A percentile compares a stretch with the other conserved stretches of the same genome.
Evolutionary conservation across 768 basidiomycete species (phyloP).

Genomic region (Macrolepiota fuliginosa): DNA sequence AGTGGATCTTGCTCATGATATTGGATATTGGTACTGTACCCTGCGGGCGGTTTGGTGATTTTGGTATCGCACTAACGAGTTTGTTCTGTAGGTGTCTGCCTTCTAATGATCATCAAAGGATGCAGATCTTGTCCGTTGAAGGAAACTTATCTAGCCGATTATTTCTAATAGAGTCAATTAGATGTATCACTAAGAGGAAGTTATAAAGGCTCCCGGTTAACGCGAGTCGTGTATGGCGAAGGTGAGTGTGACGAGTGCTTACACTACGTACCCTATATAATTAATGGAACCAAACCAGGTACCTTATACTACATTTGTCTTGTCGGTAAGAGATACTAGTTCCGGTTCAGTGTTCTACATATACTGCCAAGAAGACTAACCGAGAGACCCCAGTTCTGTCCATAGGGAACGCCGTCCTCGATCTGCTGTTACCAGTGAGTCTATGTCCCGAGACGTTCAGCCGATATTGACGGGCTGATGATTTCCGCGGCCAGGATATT

Average conservation of each 20-base stretch:
- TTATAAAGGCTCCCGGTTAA: neutral
- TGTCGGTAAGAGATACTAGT: neutral
- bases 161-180: neutral
- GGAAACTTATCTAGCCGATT: neutral
- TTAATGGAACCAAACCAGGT: neutral
- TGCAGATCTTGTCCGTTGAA: neutral
- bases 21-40: conserved; percentile 4
- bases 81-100: neutral
- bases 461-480: neutral
- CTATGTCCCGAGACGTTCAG: neutral
- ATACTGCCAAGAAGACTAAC: neutral
- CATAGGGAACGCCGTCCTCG: neutral
- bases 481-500: neutral
- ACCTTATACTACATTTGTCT: conserved; percentile 8
- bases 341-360: neutral
- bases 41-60: neutral
- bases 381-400: neutral
- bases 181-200: too few species aligned
- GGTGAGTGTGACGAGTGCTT: neutral
- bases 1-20: conserved; percentile 10
- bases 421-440: neutral
- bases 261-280: neutral
- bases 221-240: conserved; percentile 8
- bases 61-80: too few species aligned
- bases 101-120: conserved; percentile 3